Evolutionary conservation across 768 basidiomycete species (phyloP).

Genomic region (Russula vinacea): DNA sequence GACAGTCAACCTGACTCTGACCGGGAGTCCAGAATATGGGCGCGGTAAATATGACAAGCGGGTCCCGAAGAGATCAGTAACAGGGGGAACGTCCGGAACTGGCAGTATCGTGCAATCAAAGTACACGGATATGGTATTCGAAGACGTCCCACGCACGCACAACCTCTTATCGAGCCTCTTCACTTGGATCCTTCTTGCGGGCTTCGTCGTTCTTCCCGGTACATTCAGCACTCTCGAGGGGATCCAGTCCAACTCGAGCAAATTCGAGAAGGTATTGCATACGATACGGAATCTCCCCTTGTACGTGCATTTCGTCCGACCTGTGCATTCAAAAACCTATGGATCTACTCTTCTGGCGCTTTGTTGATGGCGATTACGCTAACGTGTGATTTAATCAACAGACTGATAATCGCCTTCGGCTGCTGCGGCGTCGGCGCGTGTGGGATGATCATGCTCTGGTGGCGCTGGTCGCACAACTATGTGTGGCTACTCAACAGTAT

Average conservation of each 20-base stretch:
- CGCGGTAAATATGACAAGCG: neutral
- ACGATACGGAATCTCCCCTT: constrained; percentile 13
- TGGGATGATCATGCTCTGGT: constrained; percentile 25
- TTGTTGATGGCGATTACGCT: neutral
- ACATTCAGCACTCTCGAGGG: constrained; percentile 19
- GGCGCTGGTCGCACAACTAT: constrained; percentile 22
- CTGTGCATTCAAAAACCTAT: neutral
- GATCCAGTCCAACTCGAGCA: neutral
- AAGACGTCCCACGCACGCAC: constrained; percentile 12
- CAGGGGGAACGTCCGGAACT: neutral
- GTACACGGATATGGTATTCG: constrained; percentile 22
- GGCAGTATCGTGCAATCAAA: neutral
- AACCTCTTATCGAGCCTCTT: constrained; percentile 14
- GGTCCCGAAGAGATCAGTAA: neutral
- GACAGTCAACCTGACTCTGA: neutral
- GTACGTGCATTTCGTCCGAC: constrained; percentile 10
- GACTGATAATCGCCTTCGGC: constrained; percentile 13
- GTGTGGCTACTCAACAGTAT: constrained; percentile 20
- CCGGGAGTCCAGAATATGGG: neutral
- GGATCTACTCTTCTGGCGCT: neutral
- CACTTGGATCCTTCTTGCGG: constrained; percentile 27
- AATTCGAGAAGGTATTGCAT: neutral
- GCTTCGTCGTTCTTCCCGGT: constrained; percentile 26
- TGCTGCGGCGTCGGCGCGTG: constrained; percentile 20
- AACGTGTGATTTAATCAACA: constrained; percentile 2